Conservation (phyloP, 257 asterid genomes). For the Verbena officinalis region DNA sequence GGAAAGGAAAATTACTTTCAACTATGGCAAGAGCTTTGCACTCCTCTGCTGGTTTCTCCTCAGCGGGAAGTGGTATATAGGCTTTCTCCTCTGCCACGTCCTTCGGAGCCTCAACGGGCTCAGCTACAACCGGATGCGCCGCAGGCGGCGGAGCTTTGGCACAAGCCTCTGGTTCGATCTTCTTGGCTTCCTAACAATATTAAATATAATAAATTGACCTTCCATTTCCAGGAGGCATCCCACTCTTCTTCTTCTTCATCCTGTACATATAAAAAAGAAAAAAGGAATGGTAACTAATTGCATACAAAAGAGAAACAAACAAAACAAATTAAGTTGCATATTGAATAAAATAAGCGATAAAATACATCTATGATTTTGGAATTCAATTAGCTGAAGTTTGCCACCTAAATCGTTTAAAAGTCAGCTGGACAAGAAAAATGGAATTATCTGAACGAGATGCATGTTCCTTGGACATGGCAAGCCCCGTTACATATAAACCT, state of each 20-base stretch:
- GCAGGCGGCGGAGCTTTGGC: slow-evolving; percentile 29
- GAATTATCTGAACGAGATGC: slow-evolving; percentile 19
- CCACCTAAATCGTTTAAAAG: slow-evolving; percentile 13
- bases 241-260: too few relatives aligned
- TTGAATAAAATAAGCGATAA: too few relatives aligned
- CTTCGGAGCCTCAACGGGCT: slow-evolving; percentile 44
- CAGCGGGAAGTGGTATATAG: slow-evolving; percentile 47
- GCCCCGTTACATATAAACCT: slow-evolving; percentile 71
- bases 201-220: too few relatives aligned
- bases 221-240: too few relatives aligned
- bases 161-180: slow-evolving; percentile 42
- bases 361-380: slow-evolving; percentile 1
- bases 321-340: too few relatives aligned
- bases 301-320: too few relatives aligned
- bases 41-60: slow-evolving; percentile 69
- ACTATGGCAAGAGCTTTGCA: slow-evolving; percentile 71
- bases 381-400: slow-evolving; percentile 10
- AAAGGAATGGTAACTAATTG: too few relatives aligned
- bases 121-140: slow-evolving; percentile 24
- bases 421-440: slow-evolving; percentile 6
- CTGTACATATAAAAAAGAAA: too few relatives aligned
- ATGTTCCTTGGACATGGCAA: slow-evolving; percentile 87
- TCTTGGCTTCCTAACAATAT: slow-evolving; percentile 52
- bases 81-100: slow-evolving; percentile 77
- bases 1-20: slow-evolving; percentile 42